Evolutionary conservation across 2,329 filamentous ascomycete genomes (phyloP), one percentile per base, ranked within the genome.

Genomic region (Fusarium liriodendri): DNA sequence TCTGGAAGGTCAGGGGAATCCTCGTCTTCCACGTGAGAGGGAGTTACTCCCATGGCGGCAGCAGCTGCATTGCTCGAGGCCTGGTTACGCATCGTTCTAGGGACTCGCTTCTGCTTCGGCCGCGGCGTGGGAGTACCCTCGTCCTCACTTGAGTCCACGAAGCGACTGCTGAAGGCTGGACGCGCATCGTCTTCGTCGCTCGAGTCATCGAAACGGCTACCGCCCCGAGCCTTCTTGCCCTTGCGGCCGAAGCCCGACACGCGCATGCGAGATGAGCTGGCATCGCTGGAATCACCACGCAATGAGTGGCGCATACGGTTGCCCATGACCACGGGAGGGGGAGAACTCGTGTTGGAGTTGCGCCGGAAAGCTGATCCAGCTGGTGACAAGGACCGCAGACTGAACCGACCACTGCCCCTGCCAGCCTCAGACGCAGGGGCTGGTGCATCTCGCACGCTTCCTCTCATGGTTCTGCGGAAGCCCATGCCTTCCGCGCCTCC

Each of bases 401-500:
- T 94, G 78, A 94, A 92, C 27, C 89, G 87, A n/a, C 89, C 88
- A n/a, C 89, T 79, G n/a, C 74, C 76, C 55, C 73, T 76, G 9
- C 71, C 71, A 29, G 60, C 58, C 22, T 85, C 80, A 29, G 82
- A 84, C 6, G 64, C 35, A 33, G 77, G 71, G 4, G 73, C 55
- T 13, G 70, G 66, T 22, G 74, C 60, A 14, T 80, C 79, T 8
- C 70, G 76, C 47, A 71, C 37, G 47, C 73, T 77, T 32, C 76
- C 72, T 68, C 95, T 89, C 93, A 98, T 94, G 2, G 93, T 94
- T 61, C 87, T 88, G 66, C 92, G 91, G 86, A 97, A 94, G 1
- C 85, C 88, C 62, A 90, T 88, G 0, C 87, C 86, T 50, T 86
- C 82, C 45, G 83, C 82, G 7, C 81, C 79, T 61, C 84, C 80